A percentile compares a stretch with the other conserved stretches of the same genome.
These are phyloP conservation scores for Barbarea vulgaris DNA, from an alignment of 345 rosid genomes.

Conservation along the genomic window DNA sequence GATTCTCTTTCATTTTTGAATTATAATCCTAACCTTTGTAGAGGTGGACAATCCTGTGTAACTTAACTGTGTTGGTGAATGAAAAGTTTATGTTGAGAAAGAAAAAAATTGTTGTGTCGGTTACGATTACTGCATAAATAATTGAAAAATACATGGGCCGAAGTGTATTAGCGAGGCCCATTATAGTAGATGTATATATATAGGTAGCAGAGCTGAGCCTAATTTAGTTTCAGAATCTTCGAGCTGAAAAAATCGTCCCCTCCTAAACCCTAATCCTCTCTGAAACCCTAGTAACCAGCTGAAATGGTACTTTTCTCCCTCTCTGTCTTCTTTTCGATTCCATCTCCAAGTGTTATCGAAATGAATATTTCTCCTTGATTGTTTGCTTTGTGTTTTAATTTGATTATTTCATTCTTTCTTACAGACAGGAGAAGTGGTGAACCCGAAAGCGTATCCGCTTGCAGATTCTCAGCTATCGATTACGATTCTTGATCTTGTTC, in stretches of 20 bases:
- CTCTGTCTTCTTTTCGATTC: background rate
- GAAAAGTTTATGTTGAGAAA: background rate
- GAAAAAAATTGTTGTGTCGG: constrained; percentile 1
- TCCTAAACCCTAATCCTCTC: constrained; percentile 37
- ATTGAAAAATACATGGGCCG: constrained; percentile 15
- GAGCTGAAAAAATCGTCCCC: constrained; percentile 14
- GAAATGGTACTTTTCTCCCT: constrained; percentile 26
- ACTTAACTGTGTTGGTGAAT: background rate
- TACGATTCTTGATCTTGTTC: constrained; percentile 87
- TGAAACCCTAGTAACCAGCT: constrained; percentile 17
- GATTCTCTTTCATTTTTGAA: no score
- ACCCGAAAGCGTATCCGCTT: constrained; percentile 89
- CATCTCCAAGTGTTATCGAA: background rate
- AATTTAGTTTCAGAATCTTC: background rate
- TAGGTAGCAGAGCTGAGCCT: background rate
- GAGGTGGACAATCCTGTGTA: no score
- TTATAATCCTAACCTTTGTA: no score
- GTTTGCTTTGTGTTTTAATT: background rate
- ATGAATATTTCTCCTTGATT: background rate
- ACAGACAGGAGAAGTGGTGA: constrained; percentile 73
- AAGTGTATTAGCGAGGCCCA: constrained; percentile 2
- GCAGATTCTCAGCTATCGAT: constrained; percentile 76
- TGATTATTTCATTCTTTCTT: background rate
- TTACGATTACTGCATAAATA: background rate
- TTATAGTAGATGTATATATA: background rate